Evolutionary conservation across 2,329 filamentous ascomycete genomes (phyloP).

Genomic region (Lomentospora prolificans): DNA sequence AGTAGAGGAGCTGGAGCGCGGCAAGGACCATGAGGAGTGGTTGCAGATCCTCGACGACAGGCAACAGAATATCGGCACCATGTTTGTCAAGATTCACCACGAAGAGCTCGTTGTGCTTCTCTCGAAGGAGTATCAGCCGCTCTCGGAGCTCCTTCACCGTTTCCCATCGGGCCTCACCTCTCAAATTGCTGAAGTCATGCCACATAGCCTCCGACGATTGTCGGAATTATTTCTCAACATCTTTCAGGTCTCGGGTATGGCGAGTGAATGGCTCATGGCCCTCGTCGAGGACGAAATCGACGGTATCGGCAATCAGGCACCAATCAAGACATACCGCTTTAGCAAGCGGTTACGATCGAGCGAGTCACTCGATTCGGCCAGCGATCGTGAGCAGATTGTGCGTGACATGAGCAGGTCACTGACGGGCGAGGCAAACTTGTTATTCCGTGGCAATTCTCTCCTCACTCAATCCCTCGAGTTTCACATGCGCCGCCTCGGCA

Average conservation of each 20-base stretch:
- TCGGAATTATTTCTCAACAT: conserved; percentile 87
- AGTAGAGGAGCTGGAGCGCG: conserved; percentile 66
- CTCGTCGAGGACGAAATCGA: conserved; percentile 97
- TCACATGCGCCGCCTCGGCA: conserved; percentile 89
- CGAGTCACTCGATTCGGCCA: conserved; percentile 52
- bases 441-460: conserved; percentile 91
- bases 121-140: conserved; percentile 70
- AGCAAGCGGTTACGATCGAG: conserved; percentile 61
- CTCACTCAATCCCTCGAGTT: conserved; percentile 89
- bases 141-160: conserved; percentile 74
- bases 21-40: conserved; percentile 79
- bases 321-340: conserved; percentile 64
- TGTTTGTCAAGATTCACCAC: conserved; percentile 72
- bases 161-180: conserved; percentile 77
- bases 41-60: conserved; percentile 70
- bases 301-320: conserved; percentile 73
- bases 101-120: conserved; percentile 87
- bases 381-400: conserved; percentile 61
- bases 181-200: conserved; percentile 71
- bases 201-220: conserved; percentile 66
- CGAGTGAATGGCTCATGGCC: conserved; percentile 82
- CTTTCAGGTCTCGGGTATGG: conserved; percentile 81
- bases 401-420: conserved; percentile 71
- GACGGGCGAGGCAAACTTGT: conserved; percentile 80
- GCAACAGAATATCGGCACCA: conserved; percentile 68